These are phyloP conservation scores for Globisporangium splendens DNA, from an alignment of 352 stramenopile species.

Conservation along the genomic window DNA sequence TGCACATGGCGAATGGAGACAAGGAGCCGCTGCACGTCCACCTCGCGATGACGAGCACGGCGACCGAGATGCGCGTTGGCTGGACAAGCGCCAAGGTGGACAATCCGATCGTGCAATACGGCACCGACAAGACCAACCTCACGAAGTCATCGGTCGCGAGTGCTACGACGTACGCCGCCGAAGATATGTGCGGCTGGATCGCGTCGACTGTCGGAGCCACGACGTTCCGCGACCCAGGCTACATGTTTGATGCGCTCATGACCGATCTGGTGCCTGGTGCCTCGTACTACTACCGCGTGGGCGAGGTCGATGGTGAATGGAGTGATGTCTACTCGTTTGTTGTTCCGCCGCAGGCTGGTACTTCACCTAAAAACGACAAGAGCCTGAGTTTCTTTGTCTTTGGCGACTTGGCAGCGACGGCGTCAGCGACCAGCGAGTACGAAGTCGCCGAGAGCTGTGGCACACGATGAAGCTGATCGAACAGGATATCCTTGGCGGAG, in stretches of 20 bases:
- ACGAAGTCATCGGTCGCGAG: not conserved
- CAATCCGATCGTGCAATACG: conserved; percentile 32
- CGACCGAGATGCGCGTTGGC: conserved; percentile 46
- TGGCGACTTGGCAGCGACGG: conserved; percentile 33
- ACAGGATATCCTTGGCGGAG: not conserved
- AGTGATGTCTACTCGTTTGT: conserved; percentile 1
- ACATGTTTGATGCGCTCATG: conserved; percentile 5
- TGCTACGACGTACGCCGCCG: conserved; percentile 1
- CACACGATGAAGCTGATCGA: conserved; percentile 3
- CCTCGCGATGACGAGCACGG: conserved; percentile 10
- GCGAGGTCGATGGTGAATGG: not conserved
- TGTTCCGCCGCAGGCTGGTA: not conserved
- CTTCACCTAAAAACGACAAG: not conserved
- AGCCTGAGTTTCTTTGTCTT: conserved; percentile 44
- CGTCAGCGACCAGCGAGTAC: not conserved
- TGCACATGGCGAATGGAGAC: conserved; percentile 33
- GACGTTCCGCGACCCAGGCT: conserved; percentile 1
- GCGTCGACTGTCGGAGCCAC: not conserved
- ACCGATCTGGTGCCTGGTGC: not conserved
- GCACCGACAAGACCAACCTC: conserved; percentile 18
- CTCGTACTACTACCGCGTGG: conserved; percentile 5
- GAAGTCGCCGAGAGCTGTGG: not conserved
- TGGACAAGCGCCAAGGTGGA: conserved; percentile 46
- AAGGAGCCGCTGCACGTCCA: conserved; percentile 32
- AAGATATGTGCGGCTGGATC: not conserved